Evolutionary conservation across 345 rosid genomes (phyloP).

Genomic region (Arabidopsis thaliana): TAIR10.1 NC_003071.7:17404001-17404500

Average conservation of each 20-base stretch:
- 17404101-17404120: not conserved
- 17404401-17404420: slow-evolving; percentile 74
- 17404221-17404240: slow-evolving; percentile 82
- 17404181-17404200: slow-evolving; percentile 62
- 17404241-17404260: slow-evolving; percentile 16
- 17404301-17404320: not conserved
- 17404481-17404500: slow-evolving; percentile 58
- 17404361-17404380: slow-evolving; percentile 83
- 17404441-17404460: slow-evolving; percentile 70
- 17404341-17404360: slow-evolving; percentile 64
- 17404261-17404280: slow-evolving; percentile 25
- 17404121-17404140: slow-evolving; percentile 67
- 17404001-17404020: slow-evolving; percentile 85
- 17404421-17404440: slow-evolving; percentile 63
- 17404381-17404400: slow-evolving; percentile 75
- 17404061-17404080: slow-evolving; percentile 4
- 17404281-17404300: not conserved
- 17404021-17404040: slow-evolving; percentile 61
- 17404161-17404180: slow-evolving; percentile 78
- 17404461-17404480: slow-evolving; percentile 72
- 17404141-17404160: slow-evolving; percentile 91
- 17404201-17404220: slow-evolving; percentile 62
- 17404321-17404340: slow-evolving; percentile 13
- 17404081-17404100: not conserved
- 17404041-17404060: not conserved